phyloP scores from a whole-genome alignment of 345 rosid species.

The Fremontodendron californicum region DNA sequence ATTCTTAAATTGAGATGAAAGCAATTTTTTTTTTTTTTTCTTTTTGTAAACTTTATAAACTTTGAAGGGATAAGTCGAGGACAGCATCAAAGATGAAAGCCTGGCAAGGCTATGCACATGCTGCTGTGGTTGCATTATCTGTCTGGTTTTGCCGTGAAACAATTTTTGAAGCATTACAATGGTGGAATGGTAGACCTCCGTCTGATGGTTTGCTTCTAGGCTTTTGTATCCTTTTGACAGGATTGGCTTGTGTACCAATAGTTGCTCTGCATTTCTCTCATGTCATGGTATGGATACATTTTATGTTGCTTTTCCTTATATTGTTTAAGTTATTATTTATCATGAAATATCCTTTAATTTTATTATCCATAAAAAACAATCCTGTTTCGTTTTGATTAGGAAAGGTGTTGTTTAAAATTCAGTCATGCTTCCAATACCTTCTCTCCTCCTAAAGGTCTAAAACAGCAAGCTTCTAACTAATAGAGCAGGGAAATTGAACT shows the following conservation, averaged over 20 bases:
- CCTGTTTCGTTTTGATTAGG: neutral
- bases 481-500: neutral
- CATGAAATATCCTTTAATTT: neutral
- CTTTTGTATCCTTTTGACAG: conserved; percentile 70
- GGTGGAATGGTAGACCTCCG: conserved; percentile 96
- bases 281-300: conserved; percentile 59
- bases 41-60: conserved; percentile 21
- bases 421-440: neutral
- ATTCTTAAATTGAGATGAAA: neutral
- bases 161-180: conserved; percentile 88
- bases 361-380: neutral
- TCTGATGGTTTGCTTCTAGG: conserved; percentile 96
- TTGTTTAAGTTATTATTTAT: neutral
- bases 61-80: conserved; percentile 74
- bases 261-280: conserved; percentile 92
- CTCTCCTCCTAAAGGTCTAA: neutral
- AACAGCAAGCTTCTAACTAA: neutral
- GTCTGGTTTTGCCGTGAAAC: conserved; percentile 98
- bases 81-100: conserved; percentile 87
- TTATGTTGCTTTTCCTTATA: neutral
- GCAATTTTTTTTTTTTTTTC: neutral
- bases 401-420: neutral
- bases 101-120: conserved; percentile 97
- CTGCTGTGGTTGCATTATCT: conserved; percentile 69
- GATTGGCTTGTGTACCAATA: conserved; percentile 87